phyloP scores from a whole-genome alignment of 139 green algal species.

The Desmodesmus armatus region DNA sequence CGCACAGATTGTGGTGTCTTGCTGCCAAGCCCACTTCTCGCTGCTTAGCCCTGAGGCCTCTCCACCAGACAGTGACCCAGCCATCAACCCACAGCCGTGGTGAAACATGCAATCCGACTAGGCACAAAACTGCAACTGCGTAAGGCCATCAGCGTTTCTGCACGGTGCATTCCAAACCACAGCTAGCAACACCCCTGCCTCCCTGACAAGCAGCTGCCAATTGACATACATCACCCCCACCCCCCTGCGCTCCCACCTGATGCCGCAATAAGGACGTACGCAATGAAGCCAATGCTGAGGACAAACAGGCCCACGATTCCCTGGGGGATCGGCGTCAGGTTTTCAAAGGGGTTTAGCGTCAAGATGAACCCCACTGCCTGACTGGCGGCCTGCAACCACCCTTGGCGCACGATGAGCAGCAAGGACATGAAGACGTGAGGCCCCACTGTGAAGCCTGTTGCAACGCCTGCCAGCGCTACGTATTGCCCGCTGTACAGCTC shows the following conservation, averaged over 20 bases:
- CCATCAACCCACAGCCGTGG: too few species aligned
- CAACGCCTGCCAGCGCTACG: background rate
- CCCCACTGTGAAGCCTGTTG: conserved; percentile 32
- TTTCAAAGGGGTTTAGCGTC: conserved; percentile 48
- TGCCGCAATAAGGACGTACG: conserved; percentile 47
- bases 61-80: too few species aligned
- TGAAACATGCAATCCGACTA: too few species aligned
- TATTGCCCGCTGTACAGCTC: conserved; percentile 31
- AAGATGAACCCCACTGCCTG: conserved; percentile 48
- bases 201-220: background rate
- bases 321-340: conserved; percentile 38
- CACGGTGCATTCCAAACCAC: background rate
- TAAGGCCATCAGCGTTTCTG: background rate
- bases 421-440: conserved; percentile 46
- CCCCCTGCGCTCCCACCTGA: conserved; percentile 42
- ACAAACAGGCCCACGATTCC: conserved; percentile 42
- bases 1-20: too few species aligned
- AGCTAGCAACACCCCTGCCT: background rate
- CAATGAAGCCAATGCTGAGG: conserved; percentile 38
- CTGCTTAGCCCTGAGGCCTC: too few species aligned
- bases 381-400: conserved; percentile 46
- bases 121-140: too few species aligned
- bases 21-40: too few species aligned
- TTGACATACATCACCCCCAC: background rate
- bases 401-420: conserved; percentile 46